Evolutionary conservation across 352 stramenopile genomes (phyloP).

Genomic region (Phytophthora gonapodyides): DNA sequence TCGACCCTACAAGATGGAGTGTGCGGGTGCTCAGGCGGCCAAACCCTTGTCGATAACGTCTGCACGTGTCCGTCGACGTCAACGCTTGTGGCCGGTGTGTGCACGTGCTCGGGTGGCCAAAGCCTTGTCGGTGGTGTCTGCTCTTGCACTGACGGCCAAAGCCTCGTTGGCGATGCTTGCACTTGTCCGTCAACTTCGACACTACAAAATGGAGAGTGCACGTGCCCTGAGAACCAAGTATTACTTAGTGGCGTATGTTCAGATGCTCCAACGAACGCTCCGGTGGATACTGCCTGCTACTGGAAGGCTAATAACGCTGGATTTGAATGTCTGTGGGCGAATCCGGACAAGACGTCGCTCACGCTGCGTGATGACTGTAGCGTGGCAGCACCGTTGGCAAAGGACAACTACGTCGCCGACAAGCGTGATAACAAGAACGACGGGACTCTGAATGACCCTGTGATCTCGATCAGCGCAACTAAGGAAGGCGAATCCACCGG

Average conservation of each 20-base stretch:
- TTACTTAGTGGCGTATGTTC: no score
- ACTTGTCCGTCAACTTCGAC: not conserved
- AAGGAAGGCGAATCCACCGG: slow-evolving; percentile 1
- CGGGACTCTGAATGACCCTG: not conserved
- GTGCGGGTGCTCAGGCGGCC: not conserved
- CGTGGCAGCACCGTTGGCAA: slow-evolving; percentile 6
- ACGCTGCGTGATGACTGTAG: slow-evolving; percentile 11
- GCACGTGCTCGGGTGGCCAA: not conserved
- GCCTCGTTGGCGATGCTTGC: not conserved
- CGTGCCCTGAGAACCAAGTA: not conserved
- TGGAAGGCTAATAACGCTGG: slow-evolving; percentile 17
- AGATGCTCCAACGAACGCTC: not conserved
- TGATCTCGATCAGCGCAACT: slow-evolving; percentile 19
- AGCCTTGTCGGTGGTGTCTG: not conserved
- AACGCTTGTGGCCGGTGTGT: not conserved
- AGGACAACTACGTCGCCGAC: slow-evolving; percentile 37
- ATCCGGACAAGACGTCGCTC: not conserved
- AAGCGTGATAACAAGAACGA: slow-evolving; percentile 21
- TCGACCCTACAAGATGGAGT: not conserved
- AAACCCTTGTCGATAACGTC: not conserved
- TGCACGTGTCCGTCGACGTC: slow-evolving; percentile 1
- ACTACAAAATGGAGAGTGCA: not conserved
- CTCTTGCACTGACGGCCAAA: not conserved
- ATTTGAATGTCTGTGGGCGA: slow-evolving; percentile 3
- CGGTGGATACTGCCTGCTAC: slow-evolving; percentile 3